Conservation (phyloP, 208 protist genomes). For the Acanthamoeba sp. region DNA sequence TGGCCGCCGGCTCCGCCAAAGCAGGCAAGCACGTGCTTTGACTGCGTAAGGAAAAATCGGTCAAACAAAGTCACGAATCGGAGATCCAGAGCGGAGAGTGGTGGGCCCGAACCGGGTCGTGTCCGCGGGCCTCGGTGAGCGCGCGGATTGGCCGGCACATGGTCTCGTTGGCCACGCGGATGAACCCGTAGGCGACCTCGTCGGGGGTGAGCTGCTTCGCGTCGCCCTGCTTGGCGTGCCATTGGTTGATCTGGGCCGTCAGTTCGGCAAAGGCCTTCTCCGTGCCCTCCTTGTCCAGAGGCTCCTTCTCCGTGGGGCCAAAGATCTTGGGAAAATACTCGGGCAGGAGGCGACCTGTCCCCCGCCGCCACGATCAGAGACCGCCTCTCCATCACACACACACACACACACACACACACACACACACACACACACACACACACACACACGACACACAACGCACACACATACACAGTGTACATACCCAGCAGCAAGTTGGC, state of each 20-base stretch:
- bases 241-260: slow-evolving; percentile 86
- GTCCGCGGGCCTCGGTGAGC: slow-evolving; percentile 94
- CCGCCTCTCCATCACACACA: neutral
- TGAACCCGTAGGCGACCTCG: slow-evolving; percentile 92
- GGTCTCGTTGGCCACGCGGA: slow-evolving; percentile 95
- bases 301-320: slow-evolving; percentile 90
- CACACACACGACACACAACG: neutral
- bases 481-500: slow-evolving; percentile 95
- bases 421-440: no score
- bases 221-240: slow-evolving; percentile 73
- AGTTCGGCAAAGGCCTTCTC: slow-evolving; percentile 89
- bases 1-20: slow-evolving; percentile 96
- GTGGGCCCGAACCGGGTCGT: slow-evolving; percentile 82
- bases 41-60: neutral
- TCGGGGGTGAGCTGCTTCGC: slow-evolving; percentile 65
- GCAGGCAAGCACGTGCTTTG: slow-evolving; percentile 92
- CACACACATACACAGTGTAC: slow-evolving; percentile 85
- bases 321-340: slow-evolving; percentile 97
- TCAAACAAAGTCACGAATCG: neutral
- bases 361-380: neutral
- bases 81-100: neutral
- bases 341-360: slow-evolving; percentile 89
- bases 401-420: neutral
- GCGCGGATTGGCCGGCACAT: slow-evolving; percentile 96
- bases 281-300: slow-evolving; percentile 88